phyloP scores from a whole-genome alignment of 179 eudicot genomes.

The Vitellaria paradoxa region DNA sequence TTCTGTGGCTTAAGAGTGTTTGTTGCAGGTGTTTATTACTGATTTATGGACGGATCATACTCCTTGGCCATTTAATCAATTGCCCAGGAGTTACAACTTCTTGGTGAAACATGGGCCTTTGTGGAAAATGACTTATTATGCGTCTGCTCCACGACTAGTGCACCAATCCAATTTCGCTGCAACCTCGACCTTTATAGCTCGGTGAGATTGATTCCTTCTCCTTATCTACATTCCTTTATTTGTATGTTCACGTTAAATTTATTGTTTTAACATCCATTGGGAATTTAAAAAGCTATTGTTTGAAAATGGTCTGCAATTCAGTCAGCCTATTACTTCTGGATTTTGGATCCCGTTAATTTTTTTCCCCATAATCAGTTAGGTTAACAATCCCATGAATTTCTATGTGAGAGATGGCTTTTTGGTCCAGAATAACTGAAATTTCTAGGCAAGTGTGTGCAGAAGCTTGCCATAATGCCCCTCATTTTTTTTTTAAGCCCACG shows the following conservation, averaged over 20 bases:
- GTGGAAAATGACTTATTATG: conserved; percentile 93
- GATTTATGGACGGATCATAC: conserved; percentile 98
- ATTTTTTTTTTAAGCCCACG: too few species aligned
- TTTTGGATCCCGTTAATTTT: neutral
- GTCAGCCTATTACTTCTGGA: neutral
- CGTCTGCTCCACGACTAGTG: conserved; percentile 79
- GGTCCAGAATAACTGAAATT: neutral
- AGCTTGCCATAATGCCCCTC: neutral
- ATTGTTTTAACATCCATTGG: neutral
- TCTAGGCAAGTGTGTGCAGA: too few species aligned
- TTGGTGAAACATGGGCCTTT: conserved; percentile 92
- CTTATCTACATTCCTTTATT: neutral
- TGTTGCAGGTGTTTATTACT: conserved; percentile 87
- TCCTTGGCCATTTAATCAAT: conserved; percentile 97
- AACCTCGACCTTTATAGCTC: conserved; percentile 83
- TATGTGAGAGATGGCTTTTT: neutral
- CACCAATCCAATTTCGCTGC: conserved; percentile 98
- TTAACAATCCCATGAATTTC: neutral
- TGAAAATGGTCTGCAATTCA: neutral
- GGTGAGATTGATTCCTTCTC: conserved; percentile 42
- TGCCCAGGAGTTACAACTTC: conserved; percentile 95
- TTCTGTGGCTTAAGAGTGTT: conserved; percentile 29
- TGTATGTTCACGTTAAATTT: neutral
- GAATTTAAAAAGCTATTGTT: neutral
- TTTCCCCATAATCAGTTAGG: neutral